Evolutionary conservation across 768 basidiomycete species (phyloP).

Genomic region (Mycena albidolilacea): DNA sequence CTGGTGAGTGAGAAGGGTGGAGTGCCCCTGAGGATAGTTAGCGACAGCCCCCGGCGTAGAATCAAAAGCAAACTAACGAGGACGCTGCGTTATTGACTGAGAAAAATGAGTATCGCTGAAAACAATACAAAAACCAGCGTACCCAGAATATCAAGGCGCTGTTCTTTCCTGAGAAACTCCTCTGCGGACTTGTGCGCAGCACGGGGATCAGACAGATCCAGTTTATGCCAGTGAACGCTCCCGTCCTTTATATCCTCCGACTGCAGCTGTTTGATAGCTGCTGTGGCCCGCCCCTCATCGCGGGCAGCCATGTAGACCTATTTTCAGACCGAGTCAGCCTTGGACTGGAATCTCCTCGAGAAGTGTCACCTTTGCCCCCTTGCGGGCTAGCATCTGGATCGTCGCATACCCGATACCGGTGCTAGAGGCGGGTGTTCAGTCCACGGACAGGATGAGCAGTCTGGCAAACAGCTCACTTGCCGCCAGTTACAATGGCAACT

Average conservation of each 20-base stretch:
- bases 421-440: conserved; percentile 39
- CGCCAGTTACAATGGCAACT: conserved; percentile 65
- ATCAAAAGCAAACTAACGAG: no score
- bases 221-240: conserved; percentile 52
- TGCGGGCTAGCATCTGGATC: conserved; percentile 53
- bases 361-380: conserved; percentile 55
- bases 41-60: no score
- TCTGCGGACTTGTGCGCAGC: conserved; percentile 53
- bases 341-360: no score
- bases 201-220: conserved; percentile 57
- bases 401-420: conserved; percentile 55
- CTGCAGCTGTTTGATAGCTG: conserved; percentile 52
- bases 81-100: conserved; percentile 45
- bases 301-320: conserved; percentile 52
- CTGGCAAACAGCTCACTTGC: conserved; percentile 52
- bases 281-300: conserved; percentile 48
- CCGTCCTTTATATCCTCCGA: conserved; percentile 51
- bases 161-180: conserved; percentile 54
- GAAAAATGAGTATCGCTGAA: background rate
- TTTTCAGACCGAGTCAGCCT: no score
- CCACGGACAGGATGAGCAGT: no score
- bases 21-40: background rate
- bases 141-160: conserved; percentile 62
- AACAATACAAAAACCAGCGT: conserved; percentile 19
- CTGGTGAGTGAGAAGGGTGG: conserved; percentile 21